Conservation (phyloP, 306 rosid species). For the Abrus precatorius region DNA sequence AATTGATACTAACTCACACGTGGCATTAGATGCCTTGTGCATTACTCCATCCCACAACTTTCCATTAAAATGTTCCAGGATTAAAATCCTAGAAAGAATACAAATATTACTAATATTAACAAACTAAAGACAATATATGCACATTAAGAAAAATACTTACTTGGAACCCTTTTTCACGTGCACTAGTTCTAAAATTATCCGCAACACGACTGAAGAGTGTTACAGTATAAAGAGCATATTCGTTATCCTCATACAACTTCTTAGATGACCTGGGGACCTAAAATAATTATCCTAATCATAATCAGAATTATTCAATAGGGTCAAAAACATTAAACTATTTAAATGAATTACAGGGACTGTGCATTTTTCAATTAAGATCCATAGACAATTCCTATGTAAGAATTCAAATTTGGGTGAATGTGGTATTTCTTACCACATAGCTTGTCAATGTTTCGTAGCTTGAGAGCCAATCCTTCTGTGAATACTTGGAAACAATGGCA, state of each 20-base stretch:
- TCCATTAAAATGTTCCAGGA: background rate
- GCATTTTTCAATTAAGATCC: constrained; percentile 34
- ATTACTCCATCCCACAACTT: constrained; percentile 30
- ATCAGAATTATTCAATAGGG: constrained; percentile 41
- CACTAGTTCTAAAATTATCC: constrained; percentile 87
- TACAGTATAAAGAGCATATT: constrained; percentile 89
- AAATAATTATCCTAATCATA: constrained; percentile 57
- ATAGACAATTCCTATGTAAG: constrained; percentile 26
- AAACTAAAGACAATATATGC: constrained; percentile 33
- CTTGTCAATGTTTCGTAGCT: constrained; percentile 89
- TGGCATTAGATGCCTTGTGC: constrained; percentile 22
- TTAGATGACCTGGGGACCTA: constrained; percentile 96
- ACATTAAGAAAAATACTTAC: constrained; percentile 57
- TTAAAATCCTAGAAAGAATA: constrained; percentile 2
- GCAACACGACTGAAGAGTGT: constrained; percentile 88
- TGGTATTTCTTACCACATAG: constrained; percentile 73
- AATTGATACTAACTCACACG: constrained; percentile 32
- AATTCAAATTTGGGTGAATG: constrained; percentile 39
- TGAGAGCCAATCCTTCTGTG: constrained; percentile 93
- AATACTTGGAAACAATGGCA: constrained; percentile 87
- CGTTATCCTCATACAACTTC: constrained; percentile 90
- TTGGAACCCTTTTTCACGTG: constrained; percentile 90
- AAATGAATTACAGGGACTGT: constrained; percentile 21
- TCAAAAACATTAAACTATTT: constrained; percentile 36
- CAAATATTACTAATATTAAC: constrained; percentile 15